Evolutionary conservation across 1,284 basidiomycete species (phyloP).

Genomic region (Ustilago esculenta): DNA sequence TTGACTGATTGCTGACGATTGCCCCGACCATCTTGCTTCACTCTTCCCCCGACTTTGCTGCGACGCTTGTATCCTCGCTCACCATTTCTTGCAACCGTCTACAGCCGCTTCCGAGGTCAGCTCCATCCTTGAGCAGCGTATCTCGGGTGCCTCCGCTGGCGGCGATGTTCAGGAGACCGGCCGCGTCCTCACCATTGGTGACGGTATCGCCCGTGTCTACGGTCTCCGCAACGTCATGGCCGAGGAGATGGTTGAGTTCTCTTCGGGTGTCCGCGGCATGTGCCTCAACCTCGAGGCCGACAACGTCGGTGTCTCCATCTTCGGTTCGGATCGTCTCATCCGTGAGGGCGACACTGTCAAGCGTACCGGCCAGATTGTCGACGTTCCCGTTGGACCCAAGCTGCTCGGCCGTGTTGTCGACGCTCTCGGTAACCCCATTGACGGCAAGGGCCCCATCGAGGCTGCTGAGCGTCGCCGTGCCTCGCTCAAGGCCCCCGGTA

Average conservation of each 20-base stretch:
- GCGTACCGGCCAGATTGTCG: slow-evolving; percentile 99
- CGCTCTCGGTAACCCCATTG: slow-evolving; percentile 98
- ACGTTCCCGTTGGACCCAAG: slow-evolving; percentile 95
- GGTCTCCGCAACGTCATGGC: slow-evolving; percentile 81
- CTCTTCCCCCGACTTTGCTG: neutral
- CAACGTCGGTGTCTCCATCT: slow-evolving; percentile 99
- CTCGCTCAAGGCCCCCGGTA: slow-evolving; percentile 97
- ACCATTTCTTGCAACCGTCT: too few relatives aligned
- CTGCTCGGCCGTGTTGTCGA: slow-evolving; percentile 98
- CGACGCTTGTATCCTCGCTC: slow-evolving; percentile 5
- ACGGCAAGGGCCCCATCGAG: slow-evolving; percentile 97
- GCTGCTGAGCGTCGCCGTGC: slow-evolving; percentile 92
- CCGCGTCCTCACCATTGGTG: slow-evolving; percentile 98
- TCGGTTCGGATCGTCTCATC: slow-evolving; percentile 99
- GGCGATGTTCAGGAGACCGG: slow-evolving; percentile 98
- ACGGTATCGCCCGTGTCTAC: slow-evolving; percentile 99
- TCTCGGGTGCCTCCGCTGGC: slow-evolving; percentile 87
- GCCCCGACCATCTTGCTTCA: neutral
- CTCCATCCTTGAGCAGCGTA: slow-evolving; percentile 97
- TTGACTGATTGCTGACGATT: neutral
- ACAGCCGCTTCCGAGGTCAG: slow-evolving; percentile 98
- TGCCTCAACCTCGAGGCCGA: slow-evolving; percentile 99
- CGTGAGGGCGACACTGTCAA: slow-evolving; percentile 99
- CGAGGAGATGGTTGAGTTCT: slow-evolving; percentile 99
- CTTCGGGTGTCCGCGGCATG: slow-evolving; percentile 89